phyloP scores from a whole-genome alignment of 805 yeast genomes.

The Candida methanosorbosa region DNA sequence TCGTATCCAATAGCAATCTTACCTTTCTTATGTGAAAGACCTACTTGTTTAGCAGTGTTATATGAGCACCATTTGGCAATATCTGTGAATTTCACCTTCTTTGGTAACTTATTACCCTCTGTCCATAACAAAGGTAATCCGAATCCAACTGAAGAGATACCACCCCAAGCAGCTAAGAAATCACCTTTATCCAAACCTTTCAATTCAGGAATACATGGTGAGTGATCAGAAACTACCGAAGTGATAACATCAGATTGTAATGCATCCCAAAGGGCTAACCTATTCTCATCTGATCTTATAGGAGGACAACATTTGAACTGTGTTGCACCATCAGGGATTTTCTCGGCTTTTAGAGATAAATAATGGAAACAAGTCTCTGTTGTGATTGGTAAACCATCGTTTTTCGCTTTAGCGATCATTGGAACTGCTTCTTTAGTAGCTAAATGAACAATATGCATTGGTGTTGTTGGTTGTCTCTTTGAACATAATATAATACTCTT shows the following conservation, averaged over 20 bases:
- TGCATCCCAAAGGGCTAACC: constrained; percentile 72
- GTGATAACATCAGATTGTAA: constrained; percentile 55
- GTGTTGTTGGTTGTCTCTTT: constrained; percentile 45
- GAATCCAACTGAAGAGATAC: constrained; percentile 86
- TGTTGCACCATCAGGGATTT: constrained; percentile 68
- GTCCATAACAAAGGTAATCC: constrained; percentile 81
- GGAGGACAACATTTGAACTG: constrained; percentile 95
- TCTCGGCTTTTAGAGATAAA: constrained; percentile 68
- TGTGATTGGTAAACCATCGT: constrained; percentile 49
- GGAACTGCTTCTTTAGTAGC: constrained; percentile 84
- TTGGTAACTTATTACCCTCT: constrained; percentile 48
- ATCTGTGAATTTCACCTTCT: constrained; percentile 47
- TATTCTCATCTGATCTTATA: constrained; percentile 66
- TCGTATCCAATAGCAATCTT: constrained; percentile 64
- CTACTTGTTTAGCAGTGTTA: constrained; percentile 83
- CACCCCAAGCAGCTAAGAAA: constrained; percentile 94
- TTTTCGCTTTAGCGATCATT: constrained; percentile 54
- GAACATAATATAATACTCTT: constrained; percentile 60
- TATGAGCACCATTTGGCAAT: constrained; percentile 73
- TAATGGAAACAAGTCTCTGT: constrained; percentile 97
- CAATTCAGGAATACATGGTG: constrained; percentile 91
- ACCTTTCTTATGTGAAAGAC: constrained; percentile 68
- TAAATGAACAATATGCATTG: constrained; percentile 83
- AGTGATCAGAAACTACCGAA: constrained; percentile 90
- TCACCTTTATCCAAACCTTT: constrained; percentile 79